A percentile compares a stretch with the other conserved stretches of the same genome.
phyloP scores from a whole-genome alignment of 768 basidiomycete species.

The Chalciporus piperatus region DNA sequence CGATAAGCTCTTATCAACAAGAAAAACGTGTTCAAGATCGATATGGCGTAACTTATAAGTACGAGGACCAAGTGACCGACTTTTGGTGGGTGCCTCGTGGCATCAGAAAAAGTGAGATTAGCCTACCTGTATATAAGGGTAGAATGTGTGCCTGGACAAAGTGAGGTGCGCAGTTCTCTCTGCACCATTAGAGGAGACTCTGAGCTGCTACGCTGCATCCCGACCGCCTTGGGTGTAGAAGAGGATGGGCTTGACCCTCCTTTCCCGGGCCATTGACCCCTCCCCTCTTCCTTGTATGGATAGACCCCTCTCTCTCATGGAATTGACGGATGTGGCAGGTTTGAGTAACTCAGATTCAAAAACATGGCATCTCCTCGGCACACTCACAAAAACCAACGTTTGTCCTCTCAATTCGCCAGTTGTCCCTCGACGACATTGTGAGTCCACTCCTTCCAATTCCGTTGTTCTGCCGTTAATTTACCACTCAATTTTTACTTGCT shows the following conservation, averaged over 20 bases:
- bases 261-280: constrained; percentile 7
- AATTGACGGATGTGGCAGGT: too few relatives aligned
- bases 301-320: constrained; percentile 5
- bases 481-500: constrained; percentile 3
- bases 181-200: neutral
- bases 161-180: constrained; percentile 12
- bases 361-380: constrained; percentile 16
- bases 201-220: neutral
- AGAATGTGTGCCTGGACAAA: constrained; percentile 15
- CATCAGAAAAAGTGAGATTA: neutral
- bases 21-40: constrained; percentile 14
- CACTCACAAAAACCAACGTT: constrained; percentile 20
- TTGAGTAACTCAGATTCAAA: neutral
- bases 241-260: constrained; percentile 5
- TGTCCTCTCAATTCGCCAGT: constrained; percentile 21
- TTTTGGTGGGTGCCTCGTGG: constrained; percentile 16
- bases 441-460: constrained; percentile 11
- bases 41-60: constrained; percentile 4
- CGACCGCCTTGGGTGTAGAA: too few relatives aligned
- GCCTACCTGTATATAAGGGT: constrained; percentile 9
- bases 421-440: constrained; percentile 3
- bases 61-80: constrained; percentile 12
- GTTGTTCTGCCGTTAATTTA: constrained; percentile 18
- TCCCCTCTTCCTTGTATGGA: neutral
- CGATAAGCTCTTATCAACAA: constrained; percentile 6